Evolutionary conservation across 176 grass and related monocot genomes (phyloP).

Genomic region (Carex kokanica): DNA sequence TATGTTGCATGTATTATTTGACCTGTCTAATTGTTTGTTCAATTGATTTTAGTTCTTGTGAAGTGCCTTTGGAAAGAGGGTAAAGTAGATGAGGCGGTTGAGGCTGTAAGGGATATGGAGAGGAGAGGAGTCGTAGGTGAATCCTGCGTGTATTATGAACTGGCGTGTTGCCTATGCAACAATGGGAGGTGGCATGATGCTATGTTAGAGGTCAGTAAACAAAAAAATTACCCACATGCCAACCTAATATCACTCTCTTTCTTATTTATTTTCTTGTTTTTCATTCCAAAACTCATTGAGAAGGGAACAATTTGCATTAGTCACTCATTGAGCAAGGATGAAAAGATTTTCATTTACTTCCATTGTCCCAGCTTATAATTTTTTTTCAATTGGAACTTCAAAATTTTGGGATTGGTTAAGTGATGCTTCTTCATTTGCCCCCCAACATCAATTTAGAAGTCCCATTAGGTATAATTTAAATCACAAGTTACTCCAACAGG

Average conservation of each 20-base stretch:
- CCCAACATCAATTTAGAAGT: neutral
- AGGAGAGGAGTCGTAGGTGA: constrained; percentile 76
- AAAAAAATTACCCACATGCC: neutral
- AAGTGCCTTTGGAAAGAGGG: constrained; percentile 82
- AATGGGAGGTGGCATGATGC: constrained; percentile 94
- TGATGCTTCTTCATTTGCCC: neutral
- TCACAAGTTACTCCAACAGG: constrained; percentile 4
- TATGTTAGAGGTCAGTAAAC: constrained; percentile 58
- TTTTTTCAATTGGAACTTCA: neutral
- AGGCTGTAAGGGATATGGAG: constrained; percentile 83
- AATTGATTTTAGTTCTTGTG: constrained; percentile 59
- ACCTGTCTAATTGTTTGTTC: constrained; percentile 25
- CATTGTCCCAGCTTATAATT: neutral
- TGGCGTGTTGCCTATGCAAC: constrained; percentile 82
- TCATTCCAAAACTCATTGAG: neutral
- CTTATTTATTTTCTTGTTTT: neutral
- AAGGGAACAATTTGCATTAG: neutral
- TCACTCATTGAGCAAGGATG: neutral
- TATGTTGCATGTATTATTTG: neutral
- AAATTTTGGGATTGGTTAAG: neutral
- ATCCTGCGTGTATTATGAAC: constrained; percentile 84
- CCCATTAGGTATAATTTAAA: neutral
- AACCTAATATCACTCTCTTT: neutral
- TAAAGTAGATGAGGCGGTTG: constrained; percentile 70
- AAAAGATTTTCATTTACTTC: neutral